These are phyloP conservation scores for Lasiodiplodia sp. DNA, from an alignment of 2,329 filamentous ascomycete genomes.

Conservation along the genomic window DNA sequence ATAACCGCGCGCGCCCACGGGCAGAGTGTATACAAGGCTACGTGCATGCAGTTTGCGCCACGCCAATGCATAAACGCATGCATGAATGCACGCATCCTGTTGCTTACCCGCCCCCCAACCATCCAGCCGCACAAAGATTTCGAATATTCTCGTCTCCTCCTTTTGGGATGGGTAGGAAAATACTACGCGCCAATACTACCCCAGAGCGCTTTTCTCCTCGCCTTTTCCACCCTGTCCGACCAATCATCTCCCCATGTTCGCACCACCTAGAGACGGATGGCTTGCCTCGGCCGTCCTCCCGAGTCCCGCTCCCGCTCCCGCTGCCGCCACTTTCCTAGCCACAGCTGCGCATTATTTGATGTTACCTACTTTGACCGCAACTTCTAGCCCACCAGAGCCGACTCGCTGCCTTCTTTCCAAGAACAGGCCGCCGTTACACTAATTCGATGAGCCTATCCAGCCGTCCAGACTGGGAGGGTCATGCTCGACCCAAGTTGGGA, in stretches of 20 bases:
- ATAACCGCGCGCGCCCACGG: neutral
- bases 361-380: neutral
- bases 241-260: neutral
- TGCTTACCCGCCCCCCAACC: neutral
- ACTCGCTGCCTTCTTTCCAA: neutral
- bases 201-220: neutral
- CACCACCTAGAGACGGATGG: neutral
- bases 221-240: neutral
- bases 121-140: neutral
- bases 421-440: neutral
- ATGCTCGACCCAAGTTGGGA: neutral
- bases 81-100: conserved; percentile 2
- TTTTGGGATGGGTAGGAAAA: neutral
- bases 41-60: conserved; percentile 1
- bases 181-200: neutral
- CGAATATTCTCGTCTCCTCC: neutral
- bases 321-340: neutral
- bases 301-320: conserved; percentile 1
- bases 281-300: neutral
- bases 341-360: neutral
- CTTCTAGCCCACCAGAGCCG: neutral
- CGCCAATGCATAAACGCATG: neutral
- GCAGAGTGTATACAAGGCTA: conserved; percentile 2
- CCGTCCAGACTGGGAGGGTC: no score
- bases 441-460: neutral